Evolutionary conservation across 2,329 filamentous ascomycete species (phyloP), one percentile per base, ranked within the genome.

Genomic region (Penicillium sp.): DNA sequence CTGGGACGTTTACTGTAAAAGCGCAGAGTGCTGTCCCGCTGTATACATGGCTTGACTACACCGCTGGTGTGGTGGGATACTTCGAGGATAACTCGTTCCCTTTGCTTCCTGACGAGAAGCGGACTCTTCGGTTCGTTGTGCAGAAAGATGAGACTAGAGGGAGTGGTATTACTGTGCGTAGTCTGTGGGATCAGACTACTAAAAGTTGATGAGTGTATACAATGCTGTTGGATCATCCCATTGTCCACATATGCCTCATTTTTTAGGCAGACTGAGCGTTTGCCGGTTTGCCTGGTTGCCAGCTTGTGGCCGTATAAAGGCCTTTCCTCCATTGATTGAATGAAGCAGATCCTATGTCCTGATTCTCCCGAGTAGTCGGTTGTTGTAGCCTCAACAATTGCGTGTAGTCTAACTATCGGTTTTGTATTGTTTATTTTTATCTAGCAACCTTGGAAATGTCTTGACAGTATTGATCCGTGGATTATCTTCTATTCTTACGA

Each of bases 1-100:
- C 60, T 0, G 59, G 63, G 4, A 72, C 68, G 3, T 83, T 82
- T 58, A 78, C 72, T 0, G 75, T 83, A 1, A 72, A 73, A 34
- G 80, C 81, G 0, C 77, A 69, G 15, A 71, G 58, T 0, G 81
- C 79, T 0, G 73, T 82, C 0, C 79, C 80, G 4, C 72, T 80
- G 4, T 83, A 80, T 71, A 82, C 81, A 1, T 84, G 81, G 81
- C 64, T 84, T 3, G 80, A 81, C 50, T 78, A 82, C 54, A 80
- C 80, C 1, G 68, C 73, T 1, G 77, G 76, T 0, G 71, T 75
- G 1, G 74, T 83, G 10, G 71, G 81, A 0, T 75, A 75, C 34
- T 85, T 84, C 56, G 77, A 82, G 7, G 71, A 76, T 1, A 84
- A 85, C 63, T 76, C 75, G 0, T 84, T 85, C 56, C 75, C 79